Evolutionary conservation across 345 rosid genomes (phyloP), one percentile per base, ranked within the genome.

Genomic region (Firmiana major): DNA sequence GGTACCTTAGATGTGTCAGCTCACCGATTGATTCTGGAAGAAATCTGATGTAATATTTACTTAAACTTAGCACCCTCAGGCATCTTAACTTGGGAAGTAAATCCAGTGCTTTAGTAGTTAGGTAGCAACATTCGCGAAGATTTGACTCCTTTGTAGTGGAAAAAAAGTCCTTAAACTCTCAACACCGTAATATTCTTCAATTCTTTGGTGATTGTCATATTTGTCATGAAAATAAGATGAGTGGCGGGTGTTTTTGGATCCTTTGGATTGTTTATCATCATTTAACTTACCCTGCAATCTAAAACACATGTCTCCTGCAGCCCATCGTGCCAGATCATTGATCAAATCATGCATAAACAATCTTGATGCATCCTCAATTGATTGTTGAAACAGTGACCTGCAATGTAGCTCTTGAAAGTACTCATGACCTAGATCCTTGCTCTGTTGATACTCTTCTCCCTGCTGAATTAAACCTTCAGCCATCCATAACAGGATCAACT

Each of bases 11-110:
- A 67, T 43, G 31, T 21, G 12, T 21, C 53, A 22, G 24, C 7
- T 46, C 53, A 24, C 72, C 34, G 11, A 22, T 65, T 40, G 70
- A 42, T 66, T 42, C 31, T 17, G 15, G 71, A 42, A 66, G 31
- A 42, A 0, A 42, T n/a, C 51, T 67, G 53, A 67, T 67, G 7
- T 6, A 22, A 24, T 12, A 43, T 67, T 53, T 36, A 21, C 54
- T 22, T 67, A 60, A 31, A 60, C 3, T 26, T 60, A 60, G 15
- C 64, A 60, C 64, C 38, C 38, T 60, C 12, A 6, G 53, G 45
- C 71, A 67, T 67, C 53, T 66, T 66, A 38, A 65, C 48, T 65
- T 40, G 16, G 16, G 49, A 65, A 43, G 70, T 38, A 36, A 64
- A 64, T 60, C 64, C 12, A 60, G 64, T 11, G 64, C 38, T 60